These are phyloP conservation scores for Botrytis elliptica DNA, from an alignment of 2,329 filamentous ascomycete species.

Conservation along the genomic window DNA sequence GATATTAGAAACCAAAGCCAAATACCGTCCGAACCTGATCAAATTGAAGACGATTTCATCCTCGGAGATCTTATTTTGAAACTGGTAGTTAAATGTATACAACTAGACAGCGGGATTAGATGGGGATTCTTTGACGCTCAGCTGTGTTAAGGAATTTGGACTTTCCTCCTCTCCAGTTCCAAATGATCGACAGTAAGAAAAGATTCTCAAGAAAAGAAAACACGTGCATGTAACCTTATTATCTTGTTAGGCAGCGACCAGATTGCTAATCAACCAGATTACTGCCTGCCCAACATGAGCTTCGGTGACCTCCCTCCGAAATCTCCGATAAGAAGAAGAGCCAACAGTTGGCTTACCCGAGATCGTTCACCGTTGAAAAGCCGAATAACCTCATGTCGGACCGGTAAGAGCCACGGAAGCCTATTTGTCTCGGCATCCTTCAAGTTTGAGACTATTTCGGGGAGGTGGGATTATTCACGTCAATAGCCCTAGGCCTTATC, in stretches of 20 bases:
- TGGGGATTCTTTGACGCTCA: neutral
- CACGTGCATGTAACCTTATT: neutral
- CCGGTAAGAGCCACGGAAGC: neutral
- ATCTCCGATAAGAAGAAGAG: neutral
- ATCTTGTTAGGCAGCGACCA: neutral
- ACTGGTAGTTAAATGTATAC: neutral
- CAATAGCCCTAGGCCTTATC: neutral
- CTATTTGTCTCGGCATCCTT: conserved; percentile 1
- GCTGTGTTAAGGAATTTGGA: no score
- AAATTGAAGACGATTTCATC: neutral
- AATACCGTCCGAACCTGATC: neutral
- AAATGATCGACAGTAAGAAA: no score
- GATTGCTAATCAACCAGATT: neutral
- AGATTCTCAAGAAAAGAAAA: neutral
- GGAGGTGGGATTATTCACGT: neutral
- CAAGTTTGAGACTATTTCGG: neutral
- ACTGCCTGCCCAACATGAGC: neutral
- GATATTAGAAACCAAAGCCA: neutral
- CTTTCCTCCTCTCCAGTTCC: neutral
- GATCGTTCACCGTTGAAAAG: neutral
- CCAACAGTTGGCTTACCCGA: conserved; percentile 9
- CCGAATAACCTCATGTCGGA: conserved; percentile 7
- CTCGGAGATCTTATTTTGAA: neutral
- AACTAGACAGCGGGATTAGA: neutral
- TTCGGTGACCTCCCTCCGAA: neutral